phyloP scores from a whole-genome alignment of 2,329 filamentous ascomycete species.

The Ophiostoma montium region DNA sequence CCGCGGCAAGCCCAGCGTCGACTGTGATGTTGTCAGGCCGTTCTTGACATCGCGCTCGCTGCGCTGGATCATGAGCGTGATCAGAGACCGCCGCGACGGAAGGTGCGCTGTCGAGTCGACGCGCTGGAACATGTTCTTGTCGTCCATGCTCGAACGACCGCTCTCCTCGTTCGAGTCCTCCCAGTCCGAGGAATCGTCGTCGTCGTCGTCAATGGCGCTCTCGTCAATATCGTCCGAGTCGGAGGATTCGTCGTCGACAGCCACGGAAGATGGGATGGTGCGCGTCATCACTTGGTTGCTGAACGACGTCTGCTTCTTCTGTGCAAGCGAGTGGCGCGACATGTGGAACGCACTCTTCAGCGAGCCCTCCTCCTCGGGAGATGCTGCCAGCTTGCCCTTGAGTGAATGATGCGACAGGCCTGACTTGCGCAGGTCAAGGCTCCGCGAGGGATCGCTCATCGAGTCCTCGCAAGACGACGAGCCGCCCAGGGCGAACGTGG shows the following conservation, averaged over 20 bases:
- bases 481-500: constrained; percentile 59
- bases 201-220: constrained; percentile 72
- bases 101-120: constrained; percentile 81
- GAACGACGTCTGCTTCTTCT: constrained; percentile 72
- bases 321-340: constrained; percentile 27
- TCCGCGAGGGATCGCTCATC: constrained; percentile 43
- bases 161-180: constrained; percentile 62
- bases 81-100: constrained; percentile 71
- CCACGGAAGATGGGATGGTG: constrained; percentile 36
- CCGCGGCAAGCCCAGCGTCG: constrained; percentile 55
- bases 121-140: constrained; percentile 70
- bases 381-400: constrained; percentile 13
- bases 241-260: constrained; percentile 38
- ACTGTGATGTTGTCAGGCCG: constrained; percentile 52
- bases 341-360: constrained; percentile 40
- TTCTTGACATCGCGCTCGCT: constrained; percentile 57
- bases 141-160: constrained; percentile 68
- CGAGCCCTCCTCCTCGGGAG: constrained; percentile 59
- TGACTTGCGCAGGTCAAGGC: constrained; percentile 29
- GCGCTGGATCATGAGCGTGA: constrained; percentile 76
- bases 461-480: constrained; percentile 74
- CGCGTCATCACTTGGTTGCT: constrained; percentile 59
- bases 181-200: constrained; percentile 50
- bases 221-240: constrained; percentile 63
- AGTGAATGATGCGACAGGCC: constrained; percentile 21